phyloP scores from a whole-genome alignment of 139 green algal genomes.

The Coelastrella sp. region DNA sequence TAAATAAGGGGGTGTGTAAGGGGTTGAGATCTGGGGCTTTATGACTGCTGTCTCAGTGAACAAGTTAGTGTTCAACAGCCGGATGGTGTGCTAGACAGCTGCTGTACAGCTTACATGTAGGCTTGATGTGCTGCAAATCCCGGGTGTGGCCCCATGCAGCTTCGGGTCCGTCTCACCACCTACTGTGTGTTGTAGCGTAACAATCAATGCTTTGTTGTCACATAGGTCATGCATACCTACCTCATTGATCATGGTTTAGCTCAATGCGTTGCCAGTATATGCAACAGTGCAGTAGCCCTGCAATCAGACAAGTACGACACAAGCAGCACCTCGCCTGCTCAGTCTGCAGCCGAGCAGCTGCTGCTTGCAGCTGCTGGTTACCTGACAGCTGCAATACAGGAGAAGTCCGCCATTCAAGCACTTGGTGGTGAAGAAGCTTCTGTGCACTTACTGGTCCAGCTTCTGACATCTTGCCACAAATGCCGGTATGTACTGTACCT shows the following conservation, averaged over 20 bases:
- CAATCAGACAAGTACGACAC: not conserved
- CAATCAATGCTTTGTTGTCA: not conserved
- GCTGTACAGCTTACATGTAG: too few species aligned
- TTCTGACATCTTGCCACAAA: not conserved
- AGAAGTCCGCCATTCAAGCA: not conserved
- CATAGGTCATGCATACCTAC: not conserved
- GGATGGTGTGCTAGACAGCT: too few species aligned
- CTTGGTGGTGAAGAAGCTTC: not conserved
- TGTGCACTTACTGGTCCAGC: not conserved
- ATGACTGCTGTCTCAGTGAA: too few species aligned
- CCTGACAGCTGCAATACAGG: conserved; percentile 4
- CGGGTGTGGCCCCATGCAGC: too few species aligned
- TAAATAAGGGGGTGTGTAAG: too few species aligned
- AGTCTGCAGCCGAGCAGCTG: not conserved
- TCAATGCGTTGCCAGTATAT: not conserved
- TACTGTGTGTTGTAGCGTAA: not conserved
- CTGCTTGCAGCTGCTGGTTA: conserved; percentile 11
- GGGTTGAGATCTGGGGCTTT: too few species aligned
- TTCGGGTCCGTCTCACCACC: not conserved
- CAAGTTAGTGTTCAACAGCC: too few species aligned
- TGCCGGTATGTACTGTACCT: not conserved
- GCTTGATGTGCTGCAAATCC: too few species aligned
- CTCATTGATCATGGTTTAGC: not conserved
- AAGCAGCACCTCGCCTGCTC: not conserved
- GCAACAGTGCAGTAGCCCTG: not conserved